Conservation (phyloP, 176 grass and related monocot genomes). For the Musa schizocarpa region DNA sequence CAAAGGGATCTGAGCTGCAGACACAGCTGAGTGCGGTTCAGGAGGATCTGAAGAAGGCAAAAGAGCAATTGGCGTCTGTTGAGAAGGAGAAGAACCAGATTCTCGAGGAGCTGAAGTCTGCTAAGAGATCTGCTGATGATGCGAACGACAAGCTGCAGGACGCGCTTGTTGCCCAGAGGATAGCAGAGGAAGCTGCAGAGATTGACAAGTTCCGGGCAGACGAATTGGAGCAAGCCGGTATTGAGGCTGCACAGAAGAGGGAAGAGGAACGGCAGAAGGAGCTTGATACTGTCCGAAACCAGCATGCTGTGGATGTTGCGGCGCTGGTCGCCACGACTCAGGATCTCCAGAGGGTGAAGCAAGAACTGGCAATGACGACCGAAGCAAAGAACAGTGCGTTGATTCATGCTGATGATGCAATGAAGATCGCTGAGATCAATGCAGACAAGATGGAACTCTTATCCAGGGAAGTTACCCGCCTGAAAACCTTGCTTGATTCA, state of each 20-base stretch:
- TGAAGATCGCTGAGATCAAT: slow-evolving; percentile 30
- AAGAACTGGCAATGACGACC: slow-evolving; percentile 33
- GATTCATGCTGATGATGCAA: slow-evolving; percentile 31
- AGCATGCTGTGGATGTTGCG: slow-evolving; percentile 42
- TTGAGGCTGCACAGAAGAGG: slow-evolving; percentile 32
- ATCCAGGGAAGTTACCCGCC: slow-evolving; percentile 25
- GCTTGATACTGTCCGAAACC: slow-evolving; percentile 30
- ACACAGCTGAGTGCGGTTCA: slow-evolving; percentile 32
- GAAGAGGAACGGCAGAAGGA: slow-evolving; percentile 52
- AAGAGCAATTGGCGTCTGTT: slow-evolving; percentile 30
- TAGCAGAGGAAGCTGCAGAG: slow-evolving; percentile 58
- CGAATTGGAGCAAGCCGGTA: slow-evolving; percentile 52
- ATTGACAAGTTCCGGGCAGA: slow-evolving; percentile 58
- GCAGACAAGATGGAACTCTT: slow-evolving; percentile 33
- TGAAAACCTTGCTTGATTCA: slow-evolving; percentile 28
- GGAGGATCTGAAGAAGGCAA: slow-evolving; percentile 54
- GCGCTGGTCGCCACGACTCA: slow-evolving; percentile 29
- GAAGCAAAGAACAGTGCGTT: slow-evolving; percentile 34
- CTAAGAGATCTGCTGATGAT: slow-evolving; percentile 33
- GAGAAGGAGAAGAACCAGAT: slow-evolving; percentile 41
- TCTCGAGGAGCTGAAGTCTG: slow-evolving; percentile 39
- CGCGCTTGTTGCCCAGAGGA: slow-evolving; percentile 32
- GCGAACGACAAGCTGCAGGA: slow-evolving; percentile 42
- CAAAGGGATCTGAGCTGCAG: slow-evolving; percentile 54
- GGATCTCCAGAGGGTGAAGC: slow-evolving; percentile 45